These are phyloP conservation scores for Solanum piurae DNA, from an alignment of 257 asterid species.

Conservation along the genomic window DNA sequence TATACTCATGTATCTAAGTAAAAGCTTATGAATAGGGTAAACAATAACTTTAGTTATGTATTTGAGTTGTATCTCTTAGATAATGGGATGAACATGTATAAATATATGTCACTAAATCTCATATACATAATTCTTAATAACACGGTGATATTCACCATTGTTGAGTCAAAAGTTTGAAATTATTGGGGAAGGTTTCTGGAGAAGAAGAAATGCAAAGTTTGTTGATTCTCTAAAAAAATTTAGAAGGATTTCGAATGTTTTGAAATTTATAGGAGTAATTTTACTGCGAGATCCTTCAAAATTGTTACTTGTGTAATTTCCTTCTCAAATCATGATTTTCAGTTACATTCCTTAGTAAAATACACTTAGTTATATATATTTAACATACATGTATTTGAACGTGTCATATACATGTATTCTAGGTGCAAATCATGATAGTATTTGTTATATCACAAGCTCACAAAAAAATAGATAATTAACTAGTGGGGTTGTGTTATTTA, in stretches of 20 bases:
- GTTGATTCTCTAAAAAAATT: rapidly evolving
- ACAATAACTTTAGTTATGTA: too few relatives aligned
- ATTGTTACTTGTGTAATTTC: not conserved
- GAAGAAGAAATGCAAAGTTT: not conserved
- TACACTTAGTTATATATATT: too few relatives aligned
- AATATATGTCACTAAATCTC: too few relatives aligned
- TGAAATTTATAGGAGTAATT: not conserved
- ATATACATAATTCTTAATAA: not conserved
- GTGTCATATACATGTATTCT: too few relatives aligned
- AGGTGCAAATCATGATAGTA: not conserved
- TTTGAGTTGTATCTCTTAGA: not conserved
- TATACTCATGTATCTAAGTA: not conserved
- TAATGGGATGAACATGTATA: not conserved
- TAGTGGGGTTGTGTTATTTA: not conserved
- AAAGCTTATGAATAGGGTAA: too few relatives aligned
- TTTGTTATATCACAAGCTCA: not conserved
- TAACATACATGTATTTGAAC: not conserved
- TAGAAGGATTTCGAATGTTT: not conserved
- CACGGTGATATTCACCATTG: not conserved
- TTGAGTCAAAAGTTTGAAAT: not conserved
- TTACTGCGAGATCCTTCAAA: not conserved
- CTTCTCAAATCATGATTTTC: not conserved
- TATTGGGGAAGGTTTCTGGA: not conserved
- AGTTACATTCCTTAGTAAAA: too few relatives aligned
- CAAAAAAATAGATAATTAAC: too few relatives aligned